Base-by-base conservation (phyloP, 2,329 filamentous ascomycete species). In the Colletotrichum sp. region DNA sequence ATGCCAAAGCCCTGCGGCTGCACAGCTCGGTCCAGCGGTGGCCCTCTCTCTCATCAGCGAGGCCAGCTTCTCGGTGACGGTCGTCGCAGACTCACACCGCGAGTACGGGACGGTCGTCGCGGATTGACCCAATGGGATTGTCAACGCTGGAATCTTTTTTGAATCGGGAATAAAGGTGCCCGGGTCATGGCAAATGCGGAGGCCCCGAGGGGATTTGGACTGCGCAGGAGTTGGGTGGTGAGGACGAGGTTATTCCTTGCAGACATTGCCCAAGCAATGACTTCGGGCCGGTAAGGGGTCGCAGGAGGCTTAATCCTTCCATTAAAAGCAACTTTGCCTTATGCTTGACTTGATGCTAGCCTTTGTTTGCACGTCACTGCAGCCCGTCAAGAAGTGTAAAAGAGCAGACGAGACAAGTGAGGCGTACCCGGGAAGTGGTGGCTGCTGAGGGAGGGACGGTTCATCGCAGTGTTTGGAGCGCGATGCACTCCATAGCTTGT, bases 11-110 rank as follows among this genome's bases (percentile, higher is more conserved):
- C 52, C 27, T 52, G 57, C 22, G 44, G 61, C 74, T 69, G 74
- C 74, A 74, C 49, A 64, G 59, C 70, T 76, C 71, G 74, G 74
- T 30, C 71, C 49, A 74, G 59, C 59, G 27, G 71, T 74, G 65
- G 44, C n/a, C 49, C 65, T 36, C 29, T 34, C 29, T 52, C 29
- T 52, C 44, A 59, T 39, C 44, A 64, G 39, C 52, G 16, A 62
- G 62, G 36, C 36, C 63, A 44, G 6, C 19, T 30, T n/a, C 27
- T 9, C 16, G 62, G 36, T 22, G 69, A 63, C 19, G 12, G 49
- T 36, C 34, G 36, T 75, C 49, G 32, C 52, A 66, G 19, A 64
- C 39, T 36, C 72, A 71, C 49, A 55, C 19, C 49, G 52, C 25
- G 36, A 66, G 22, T 36, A 34, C 49, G 62, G 66, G 52, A 66